These are phyloP conservation scores for Flaveria trinervia DNA, from an alignment of 129 eudicot genomes.

Conservation along the genomic window DNA sequence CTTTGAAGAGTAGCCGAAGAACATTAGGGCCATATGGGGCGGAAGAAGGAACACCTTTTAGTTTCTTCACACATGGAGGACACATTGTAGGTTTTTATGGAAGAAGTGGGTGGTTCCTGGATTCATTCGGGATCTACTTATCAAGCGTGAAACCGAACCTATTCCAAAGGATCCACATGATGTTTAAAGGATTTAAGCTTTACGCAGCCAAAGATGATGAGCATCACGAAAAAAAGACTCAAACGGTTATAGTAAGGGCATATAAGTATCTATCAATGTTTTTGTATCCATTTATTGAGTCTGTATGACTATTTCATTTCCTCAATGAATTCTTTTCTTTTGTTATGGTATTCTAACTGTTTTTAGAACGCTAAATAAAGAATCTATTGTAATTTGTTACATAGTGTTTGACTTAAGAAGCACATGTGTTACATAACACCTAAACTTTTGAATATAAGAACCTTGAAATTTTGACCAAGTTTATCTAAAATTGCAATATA, in stretches of 20 bases:
- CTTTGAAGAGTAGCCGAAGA: conserved; percentile 55
- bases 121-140: conserved; percentile 57
- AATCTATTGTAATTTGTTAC: too few species aligned
- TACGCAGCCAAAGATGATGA: conserved; percentile 14
- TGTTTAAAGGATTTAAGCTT: conserved; percentile 33
- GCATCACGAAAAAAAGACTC: conserved; percentile 7
- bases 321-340: too few species aligned
- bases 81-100: conserved; percentile 69
- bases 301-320: conserved; percentile 1
- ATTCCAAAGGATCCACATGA: conserved; percentile 35
- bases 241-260: conserved; percentile 16
- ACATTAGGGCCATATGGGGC: conserved; percentile 73
- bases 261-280: not conserved
- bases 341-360: not conserved
- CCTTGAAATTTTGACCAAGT: too few species aligned
- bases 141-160: conserved; percentile 32
- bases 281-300: not conserved
- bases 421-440: too few species aligned
- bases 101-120: conserved; percentile 70
- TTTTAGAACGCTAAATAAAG: not conserved
- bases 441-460: too few species aligned
- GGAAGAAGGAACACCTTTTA: conserved; percentile 72
- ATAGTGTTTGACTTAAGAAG: too few species aligned
- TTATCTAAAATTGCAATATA: not conserved
- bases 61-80: conserved; percentile 46